Base-by-base conservation (phyloP, 1,284 basidiomycete species). In the Ustilago tritici region DNA sequence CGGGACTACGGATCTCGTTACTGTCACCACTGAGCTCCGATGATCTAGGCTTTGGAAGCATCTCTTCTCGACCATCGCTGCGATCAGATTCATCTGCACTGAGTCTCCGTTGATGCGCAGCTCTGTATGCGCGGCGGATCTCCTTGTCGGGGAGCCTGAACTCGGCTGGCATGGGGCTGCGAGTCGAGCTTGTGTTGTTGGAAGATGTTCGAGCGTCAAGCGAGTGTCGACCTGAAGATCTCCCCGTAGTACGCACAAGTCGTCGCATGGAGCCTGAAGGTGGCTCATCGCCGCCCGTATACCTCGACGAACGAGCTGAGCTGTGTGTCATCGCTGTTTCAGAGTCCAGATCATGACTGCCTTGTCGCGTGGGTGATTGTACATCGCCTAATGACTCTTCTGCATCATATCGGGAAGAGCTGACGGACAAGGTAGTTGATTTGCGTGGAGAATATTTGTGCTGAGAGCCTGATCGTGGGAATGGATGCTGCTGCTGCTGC, bases 371-470 rank as follows among this genome's bases (percentile, higher is more conserved):
- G 6, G 52, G 64, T n/a, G 49, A 53, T 7, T 28, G 23, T n/a
- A 36, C 36, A 3, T 12, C 31, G 15, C 32, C 19, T 1, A 35
- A 10, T 4, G 40, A 10, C 12, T 64, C 58, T 46, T 12, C 34
- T n/a, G 68, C 62, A 35, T 74, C 56, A 40, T 61, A 43, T 47
- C 34, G 59, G n/a, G 58, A 56, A 10, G 68, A 58, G 43, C 65
- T 41, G 38, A 61, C 41, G 32, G 65, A 58, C 23, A 78, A 64
- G 28, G 61, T 49, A 31, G 65, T 71, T 4, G 76, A 74, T 36
- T 78, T 78, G 61, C 76, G 76, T 6, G 69, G 75, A 40, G 68
- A 71, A 36, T 70, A 78, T 56, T 78, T 70, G 65, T 65, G 67
- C 28, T 74, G 61, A 14, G 61, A 46, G 9, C 55, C 52, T n/a